Percentiles rank a stretch among this genome's conserved stretches.
Evolutionary conservation across 495 filamentous ascomycete species (phyloP).

Genomic region (Filosporella fistucella): DNA sequence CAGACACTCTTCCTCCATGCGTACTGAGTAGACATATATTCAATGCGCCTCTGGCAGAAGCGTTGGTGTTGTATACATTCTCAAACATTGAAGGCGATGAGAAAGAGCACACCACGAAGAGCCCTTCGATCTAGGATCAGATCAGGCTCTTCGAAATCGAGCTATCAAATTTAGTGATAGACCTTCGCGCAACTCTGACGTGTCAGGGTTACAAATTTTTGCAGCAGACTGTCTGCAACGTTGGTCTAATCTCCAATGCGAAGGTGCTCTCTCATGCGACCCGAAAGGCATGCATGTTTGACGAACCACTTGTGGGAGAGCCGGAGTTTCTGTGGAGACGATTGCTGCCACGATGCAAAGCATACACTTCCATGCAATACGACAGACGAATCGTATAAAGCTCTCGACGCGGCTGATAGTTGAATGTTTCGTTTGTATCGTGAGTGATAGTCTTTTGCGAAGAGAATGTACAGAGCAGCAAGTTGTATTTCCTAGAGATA

Average conservation of each 20-base stretch:
- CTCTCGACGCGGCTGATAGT: constrained; percentile 19
- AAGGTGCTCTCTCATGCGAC: constrained; percentile 15
- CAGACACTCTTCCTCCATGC: constrained; percentile 22
- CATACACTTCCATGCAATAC: constrained; percentile 16
- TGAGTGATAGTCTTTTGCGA: too few relatives aligned
- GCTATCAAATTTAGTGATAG: constrained; percentile 9
- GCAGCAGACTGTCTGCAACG: constrained; percentile 12
- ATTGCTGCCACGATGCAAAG: constrained; percentile 23
- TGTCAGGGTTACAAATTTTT: constrained; percentile 17
- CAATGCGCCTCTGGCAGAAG: constrained; percentile 14
- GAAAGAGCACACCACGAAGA: constrained; percentile 2
- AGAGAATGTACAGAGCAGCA: too few relatives aligned
- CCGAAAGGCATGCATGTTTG: constrained; percentile 16
- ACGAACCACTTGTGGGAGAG: constrained; percentile 15
- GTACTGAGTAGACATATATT: constrained; percentile 23
- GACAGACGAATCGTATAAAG: constrained; percentile 21
- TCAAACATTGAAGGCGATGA: constrained; percentile 7
- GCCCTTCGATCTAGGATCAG: neutral
- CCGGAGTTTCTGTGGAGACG: constrained; percentile 13
- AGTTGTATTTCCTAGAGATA: too few relatives aligned
- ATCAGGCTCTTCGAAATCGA: constrained; percentile 13
- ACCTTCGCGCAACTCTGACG: constrained; percentile 19
- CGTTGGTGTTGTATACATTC: constrained; percentile 9
- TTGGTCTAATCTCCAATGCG: constrained; percentile 21
- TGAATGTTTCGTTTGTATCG: too few relatives aligned